These are phyloP conservation scores for Trametes gibbosa DNA, from an alignment of 768 basidiomycete genomes.

Conservation along the genomic window DNA sequence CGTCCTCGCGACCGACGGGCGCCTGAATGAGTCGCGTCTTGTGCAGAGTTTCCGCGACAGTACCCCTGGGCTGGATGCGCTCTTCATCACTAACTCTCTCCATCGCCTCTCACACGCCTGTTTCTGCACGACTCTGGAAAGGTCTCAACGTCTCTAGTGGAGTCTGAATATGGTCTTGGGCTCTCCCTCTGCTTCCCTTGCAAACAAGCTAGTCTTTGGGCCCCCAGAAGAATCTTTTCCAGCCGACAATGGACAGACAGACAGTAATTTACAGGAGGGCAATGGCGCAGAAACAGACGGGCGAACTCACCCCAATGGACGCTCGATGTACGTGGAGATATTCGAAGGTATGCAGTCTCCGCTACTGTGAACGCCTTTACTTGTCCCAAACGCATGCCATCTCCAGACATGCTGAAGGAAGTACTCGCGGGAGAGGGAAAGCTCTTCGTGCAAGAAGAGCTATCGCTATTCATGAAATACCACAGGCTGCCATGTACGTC, in stretches of 20 bases:
- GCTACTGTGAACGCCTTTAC: background rate
- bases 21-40: conserved; percentile 4
- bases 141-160: too few species aligned
- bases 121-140: too few species aligned
- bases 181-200: conserved; percentile 12
- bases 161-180: conserved; percentile 7
- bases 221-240: background rate
- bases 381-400: background rate
- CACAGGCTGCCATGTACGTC: conserved; percentile 49
- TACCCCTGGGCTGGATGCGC: background rate
- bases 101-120: too few species aligned
- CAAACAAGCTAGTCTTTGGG: conserved; percentile 10
- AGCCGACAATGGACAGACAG: background rate
- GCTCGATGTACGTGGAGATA: conserved; percentile 22
- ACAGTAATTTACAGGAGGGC: background rate
- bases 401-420: conserved; percentile 53
- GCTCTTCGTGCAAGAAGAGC: conserved; percentile 51
- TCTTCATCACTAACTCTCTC: background rate
- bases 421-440: conserved; percentile 49
- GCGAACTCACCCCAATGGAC: background rate
- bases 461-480: conserved; percentile 42
- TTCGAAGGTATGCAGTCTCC: conserved; percentile 19
- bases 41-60: too few species aligned
- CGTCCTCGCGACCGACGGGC: background rate
- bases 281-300: background rate